Conservation (phyloP, 23 red algal genomes). For the Agarophyton chilense region DNA sequence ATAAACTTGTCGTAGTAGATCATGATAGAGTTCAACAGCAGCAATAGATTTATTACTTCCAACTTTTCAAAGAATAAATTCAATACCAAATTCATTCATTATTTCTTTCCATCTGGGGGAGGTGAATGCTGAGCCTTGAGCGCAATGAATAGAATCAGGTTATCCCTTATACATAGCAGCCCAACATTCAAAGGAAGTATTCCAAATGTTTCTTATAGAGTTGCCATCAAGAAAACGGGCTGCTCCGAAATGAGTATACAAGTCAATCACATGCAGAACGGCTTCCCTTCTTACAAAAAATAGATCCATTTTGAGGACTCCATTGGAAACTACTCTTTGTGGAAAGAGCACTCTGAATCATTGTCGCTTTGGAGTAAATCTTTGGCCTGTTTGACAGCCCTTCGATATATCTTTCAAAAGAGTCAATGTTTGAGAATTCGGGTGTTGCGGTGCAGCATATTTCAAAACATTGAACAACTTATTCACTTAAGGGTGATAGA, state of each 20-base stretch:
- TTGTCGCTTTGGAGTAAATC: background rate
- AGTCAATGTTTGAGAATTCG: background rate
- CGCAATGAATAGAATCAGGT: background rate
- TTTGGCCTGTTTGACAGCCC: background rate
- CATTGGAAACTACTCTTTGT: background rate
- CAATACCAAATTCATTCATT: background rate
- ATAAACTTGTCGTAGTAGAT: background rate
- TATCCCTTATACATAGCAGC: background rate
- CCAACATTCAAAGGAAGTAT: background rate
- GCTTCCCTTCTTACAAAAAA: background rate
- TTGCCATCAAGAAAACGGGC: background rate
- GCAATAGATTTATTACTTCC: constrained; percentile 13
- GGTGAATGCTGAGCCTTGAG: background rate
- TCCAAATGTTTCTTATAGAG: background rate
- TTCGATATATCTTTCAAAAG: background rate
- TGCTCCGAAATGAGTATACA: background rate
- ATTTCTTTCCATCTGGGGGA: background rate
- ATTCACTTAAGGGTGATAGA: constrained; percentile 20
- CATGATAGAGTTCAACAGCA: background rate
- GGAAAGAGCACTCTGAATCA: constrained; percentile 2
- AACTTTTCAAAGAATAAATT: background rate
- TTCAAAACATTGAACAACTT: constrained; percentile 19
- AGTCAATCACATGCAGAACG: background rate
- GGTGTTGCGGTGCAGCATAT: no score
- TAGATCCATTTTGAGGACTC: background rate